phyloP scores from a whole-genome alignment of 2,329 filamentous ascomycete species.

The Nothomitra cinnamomea region DNA sequence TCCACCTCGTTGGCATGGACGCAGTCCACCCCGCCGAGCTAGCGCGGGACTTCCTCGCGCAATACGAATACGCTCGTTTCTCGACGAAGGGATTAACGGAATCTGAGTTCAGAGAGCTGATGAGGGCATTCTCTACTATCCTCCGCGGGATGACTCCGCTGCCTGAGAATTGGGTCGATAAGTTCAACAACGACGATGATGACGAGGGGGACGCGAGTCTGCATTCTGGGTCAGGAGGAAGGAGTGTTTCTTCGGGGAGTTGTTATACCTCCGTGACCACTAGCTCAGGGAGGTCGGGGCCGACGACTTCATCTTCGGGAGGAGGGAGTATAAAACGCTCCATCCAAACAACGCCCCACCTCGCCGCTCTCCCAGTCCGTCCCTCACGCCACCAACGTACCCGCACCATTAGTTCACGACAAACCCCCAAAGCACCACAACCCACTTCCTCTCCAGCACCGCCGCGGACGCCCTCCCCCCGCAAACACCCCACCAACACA shows the following conservation, averaged over 20 bases:
- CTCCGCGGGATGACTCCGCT: conserved; percentile 57
- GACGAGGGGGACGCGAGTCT: background rate
- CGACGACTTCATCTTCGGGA: no score
- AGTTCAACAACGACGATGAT: conserved; percentile 7
- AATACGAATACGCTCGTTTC: conserved; percentile 78
- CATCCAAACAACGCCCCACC: background rate
- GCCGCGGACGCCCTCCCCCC: background rate
- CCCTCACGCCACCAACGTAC: background rate
- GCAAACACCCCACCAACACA: background rate
- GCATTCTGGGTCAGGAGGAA: background rate
- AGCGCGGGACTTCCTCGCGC: conserved; percentile 44
- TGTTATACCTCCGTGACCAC: background rate
- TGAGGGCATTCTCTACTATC: conserved; percentile 70
- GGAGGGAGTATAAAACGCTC: no score
- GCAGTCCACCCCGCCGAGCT: conserved; percentile 38
- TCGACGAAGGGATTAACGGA: conserved; percentile 53
- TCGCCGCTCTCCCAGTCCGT: background rate
- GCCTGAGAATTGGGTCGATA: conserved; percentile 34
- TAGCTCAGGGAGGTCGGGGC: no score
- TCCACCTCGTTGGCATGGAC: conserved; percentile 48
- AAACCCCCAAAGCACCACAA: background rate
- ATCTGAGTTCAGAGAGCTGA: conserved; percentile 55
- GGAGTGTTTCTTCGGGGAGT: background rate
- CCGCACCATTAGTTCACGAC: no score
- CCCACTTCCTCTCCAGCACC: background rate